Evolutionary conservation across 73 alveolate genomes (phyloP), one percentile per base, ranked within the genome.

Genomic region (Uronychia binucleata): DNA sequence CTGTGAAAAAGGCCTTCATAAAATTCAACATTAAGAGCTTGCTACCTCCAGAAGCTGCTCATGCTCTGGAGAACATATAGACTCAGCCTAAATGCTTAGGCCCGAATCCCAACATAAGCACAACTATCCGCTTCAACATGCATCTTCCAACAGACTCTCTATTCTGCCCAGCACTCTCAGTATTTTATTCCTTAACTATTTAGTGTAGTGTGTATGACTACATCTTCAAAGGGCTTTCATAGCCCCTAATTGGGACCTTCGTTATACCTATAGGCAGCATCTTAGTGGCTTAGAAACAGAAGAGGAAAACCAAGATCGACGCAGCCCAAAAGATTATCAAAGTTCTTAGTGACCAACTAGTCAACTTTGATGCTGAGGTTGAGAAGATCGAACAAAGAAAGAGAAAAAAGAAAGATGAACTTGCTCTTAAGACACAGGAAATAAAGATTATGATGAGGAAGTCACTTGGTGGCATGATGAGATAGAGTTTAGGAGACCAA

Each of bases 1-100:
- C 99, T 59, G 98, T 98, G n/a, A 93, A 96, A 82, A 97, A 97
- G 79, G 98, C 99, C 0, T 98, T 97, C 86, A 93, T 96, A 1
- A 93, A 82, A 30, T 96, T 96, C 87, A 86, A 86, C 79, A 59
- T 90, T 0, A 87, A 95, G 74, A 77, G 94, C 27, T 33, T 90
- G 75, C 60, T 85, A 30, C 96, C 96, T 35, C 96, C 96, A 1
- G 90, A 86, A 19, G 78, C 35, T 34, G 90, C 93, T 30, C 60
- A 85, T 31, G 96, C 89, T 19, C 82, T 90, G 14, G 88, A 86
- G 11, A 86, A 90, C 74, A 80, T 86, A 14, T 30, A 80, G 77
- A 98, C 99, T 27, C 96, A 97, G 86, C 99, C 99, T 5, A 82
- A 89, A 76, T 98, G 97, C 30, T 84, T 98, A 19, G 99, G 99